Evolutionary conservation across 176 grass and related monocot species (phyloP).

Genomic region (Oryza australiensis): DNA sequence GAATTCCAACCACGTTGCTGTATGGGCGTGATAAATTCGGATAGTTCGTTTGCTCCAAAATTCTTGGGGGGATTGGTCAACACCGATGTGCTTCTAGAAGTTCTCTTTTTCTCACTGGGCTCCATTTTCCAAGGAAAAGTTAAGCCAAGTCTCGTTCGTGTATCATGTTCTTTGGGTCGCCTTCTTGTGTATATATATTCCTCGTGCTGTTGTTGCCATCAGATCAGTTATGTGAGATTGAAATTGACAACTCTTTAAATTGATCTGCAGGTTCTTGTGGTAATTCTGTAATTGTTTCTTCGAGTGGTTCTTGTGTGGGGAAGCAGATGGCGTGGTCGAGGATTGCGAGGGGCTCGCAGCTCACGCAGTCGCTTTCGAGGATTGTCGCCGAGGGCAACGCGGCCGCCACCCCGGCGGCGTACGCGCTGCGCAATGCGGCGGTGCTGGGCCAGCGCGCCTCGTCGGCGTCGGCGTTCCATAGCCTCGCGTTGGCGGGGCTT

Average conservation of each 20-base stretch:
- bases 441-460: background rate
- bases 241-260: background rate
- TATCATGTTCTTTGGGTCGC: background rate
- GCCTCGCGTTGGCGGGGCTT: constrained; percentile 23
- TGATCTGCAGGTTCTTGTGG: background rate
- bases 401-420: background rate
- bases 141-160: constrained; percentile 14
- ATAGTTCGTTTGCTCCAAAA: background rate
- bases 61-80: constrained; percentile 20
- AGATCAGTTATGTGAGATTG: background rate
- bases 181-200: constrained; percentile 1
- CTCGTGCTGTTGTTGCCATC: background rate
- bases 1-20: background rate
- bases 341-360: constrained; percentile 51
- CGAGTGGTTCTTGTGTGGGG: background rate
- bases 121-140: background rate
- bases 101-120: background rate
- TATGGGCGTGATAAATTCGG: background rate
- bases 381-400: constrained; percentile 35
- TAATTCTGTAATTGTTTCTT: background rate
- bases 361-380: constrained; percentile 54
- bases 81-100: background rate
- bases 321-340: constrained; percentile 50
- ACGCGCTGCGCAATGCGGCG: constrained; percentile 14
- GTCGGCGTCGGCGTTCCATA: constrained; percentile 14